These are phyloP conservation scores for Ganoderma boninense DNA, from an alignment of 1,284 basidiomycete genomes.

Conservation along the genomic window DNA sequence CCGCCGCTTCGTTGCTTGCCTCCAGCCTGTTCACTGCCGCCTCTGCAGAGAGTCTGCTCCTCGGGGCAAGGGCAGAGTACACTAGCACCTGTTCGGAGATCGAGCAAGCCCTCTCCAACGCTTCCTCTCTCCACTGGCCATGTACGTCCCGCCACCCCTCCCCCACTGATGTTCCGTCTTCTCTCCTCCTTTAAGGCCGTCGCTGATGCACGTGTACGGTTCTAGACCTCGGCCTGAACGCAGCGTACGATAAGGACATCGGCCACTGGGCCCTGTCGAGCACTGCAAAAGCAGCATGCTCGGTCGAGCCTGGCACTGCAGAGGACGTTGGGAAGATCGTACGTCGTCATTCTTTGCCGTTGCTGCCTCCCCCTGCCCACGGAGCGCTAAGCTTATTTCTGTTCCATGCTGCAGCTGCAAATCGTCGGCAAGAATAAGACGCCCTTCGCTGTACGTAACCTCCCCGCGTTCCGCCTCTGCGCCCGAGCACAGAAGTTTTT, in stretches of 20 bases:
- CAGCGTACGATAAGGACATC: constrained; percentile 36
- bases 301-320: constrained; percentile 39
- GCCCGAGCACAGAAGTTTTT: background rate
- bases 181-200: background rate
- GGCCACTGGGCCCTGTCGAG: constrained; percentile 42
- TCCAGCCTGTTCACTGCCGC: constrained; percentile 11
- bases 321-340: constrained; percentile 41
- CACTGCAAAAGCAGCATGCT: constrained; percentile 32
- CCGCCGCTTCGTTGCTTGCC: constrained; percentile 28
- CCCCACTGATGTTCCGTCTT: background rate
- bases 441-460: constrained; percentile 47
- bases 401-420: constrained; percentile 43
- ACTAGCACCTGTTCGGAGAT: constrained; percentile 33
- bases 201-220: background rate
- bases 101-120: constrained; percentile 33
- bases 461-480: background rate
- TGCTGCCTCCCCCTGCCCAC: background rate
- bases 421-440: constrained; percentile 51
- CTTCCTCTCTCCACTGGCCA: constrained; percentile 45
- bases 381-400: constrained; percentile 4
- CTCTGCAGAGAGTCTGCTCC: constrained; percentile 10
- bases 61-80: constrained; percentile 12
- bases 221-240: constrained; percentile 24
- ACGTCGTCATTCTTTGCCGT: background rate
- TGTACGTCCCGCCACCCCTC: constrained; percentile 33